Percentiles rank a stretch among this genome's conserved stretches.
Conservation (phyloP, 2,329 filamentous ascomycete species). For the Neonectria magnoliae region DNA sequence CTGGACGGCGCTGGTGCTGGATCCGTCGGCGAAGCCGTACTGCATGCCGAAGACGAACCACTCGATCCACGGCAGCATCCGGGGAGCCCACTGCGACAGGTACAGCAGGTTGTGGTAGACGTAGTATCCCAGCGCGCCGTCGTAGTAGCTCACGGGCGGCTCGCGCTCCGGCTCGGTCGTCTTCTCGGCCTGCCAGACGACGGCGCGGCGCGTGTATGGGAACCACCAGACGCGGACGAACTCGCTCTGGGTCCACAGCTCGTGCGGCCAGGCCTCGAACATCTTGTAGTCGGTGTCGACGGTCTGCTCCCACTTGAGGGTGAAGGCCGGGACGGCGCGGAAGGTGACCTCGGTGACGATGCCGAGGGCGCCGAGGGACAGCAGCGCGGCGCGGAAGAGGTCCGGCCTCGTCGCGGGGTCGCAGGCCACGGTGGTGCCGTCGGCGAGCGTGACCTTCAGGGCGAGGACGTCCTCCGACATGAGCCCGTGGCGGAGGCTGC, state of each 20-base stretch:
- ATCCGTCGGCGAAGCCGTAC: slow-evolving; percentile 84
- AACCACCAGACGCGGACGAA: slow-evolving; percentile 98
- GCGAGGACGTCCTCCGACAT: slow-evolving; percentile 81
- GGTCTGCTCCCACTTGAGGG: slow-evolving; percentile 87
- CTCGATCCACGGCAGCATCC: slow-evolving; percentile 86
- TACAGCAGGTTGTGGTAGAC: slow-evolving; percentile 93
- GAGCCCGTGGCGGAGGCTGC: slow-evolving; percentile 83
- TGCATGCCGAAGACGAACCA: slow-evolving; percentile 99
- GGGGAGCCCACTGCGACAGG: slow-evolving; percentile 79
- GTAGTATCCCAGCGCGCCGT: slow-evolving; percentile 82
- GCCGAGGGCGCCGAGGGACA: slow-evolving; percentile 89
- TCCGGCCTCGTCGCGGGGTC: slow-evolving; percentile 74
- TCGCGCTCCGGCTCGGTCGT: slow-evolving; percentile 69
- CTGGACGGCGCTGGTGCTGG: slow-evolving; percentile 78
- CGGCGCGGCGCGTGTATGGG: slow-evolving; percentile 87
- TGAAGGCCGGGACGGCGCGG: slow-evolving; percentile 80
- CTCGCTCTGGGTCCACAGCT: slow-evolving; percentile 85
- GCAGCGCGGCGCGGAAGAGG: slow-evolving; percentile 86
- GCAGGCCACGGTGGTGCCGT: slow-evolving; percentile 79
- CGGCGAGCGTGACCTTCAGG: slow-evolving; percentile 83
- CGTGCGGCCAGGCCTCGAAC: slow-evolving; percentile 74
- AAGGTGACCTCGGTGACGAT: slow-evolving; percentile 92
- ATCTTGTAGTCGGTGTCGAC: slow-evolving; percentile 76
- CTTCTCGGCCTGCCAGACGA: slow-evolving; percentile 89
- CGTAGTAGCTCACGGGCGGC: slow-evolving; percentile 80